phyloP scores from a whole-genome alignment of 1,139 yeast genomes.

The Spathaspora jeffriesii region DNA sequence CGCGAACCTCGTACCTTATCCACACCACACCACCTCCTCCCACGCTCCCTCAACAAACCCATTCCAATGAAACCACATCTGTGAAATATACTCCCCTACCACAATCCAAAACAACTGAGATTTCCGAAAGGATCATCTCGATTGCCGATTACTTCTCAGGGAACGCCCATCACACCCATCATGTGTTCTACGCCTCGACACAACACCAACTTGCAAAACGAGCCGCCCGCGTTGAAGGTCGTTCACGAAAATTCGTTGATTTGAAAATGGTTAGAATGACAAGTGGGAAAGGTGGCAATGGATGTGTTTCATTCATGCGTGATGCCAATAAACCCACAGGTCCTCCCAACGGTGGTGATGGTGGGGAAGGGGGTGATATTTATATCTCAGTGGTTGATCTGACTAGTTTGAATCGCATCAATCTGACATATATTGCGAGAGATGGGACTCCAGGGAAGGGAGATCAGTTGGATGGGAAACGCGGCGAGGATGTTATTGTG shows the following conservation, averaged over 20 bases:
- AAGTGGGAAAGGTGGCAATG: constrained; percentile 90
- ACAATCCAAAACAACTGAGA: neutral
- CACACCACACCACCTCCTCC: constrained; percentile 1
- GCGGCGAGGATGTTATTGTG: constrained; percentile 75
- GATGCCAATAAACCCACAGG: constrained; percentile 86
- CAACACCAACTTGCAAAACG: constrained; percentile 16
- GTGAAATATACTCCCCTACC: constrained; percentile 2
- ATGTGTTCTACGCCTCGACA: constrained; percentile 19
- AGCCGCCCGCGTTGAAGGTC: constrained; percentile 33
- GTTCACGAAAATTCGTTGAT: constrained; percentile 50
- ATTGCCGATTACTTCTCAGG: constrained; percentile 44
- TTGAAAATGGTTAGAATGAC: constrained; percentile 64
- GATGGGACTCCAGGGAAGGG: constrained; percentile 74
- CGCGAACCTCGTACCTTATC: constrained; percentile 3
- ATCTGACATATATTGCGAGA: constrained; percentile 67
- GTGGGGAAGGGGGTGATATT: constrained; percentile 90
- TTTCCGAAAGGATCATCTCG: constrained; percentile 18
- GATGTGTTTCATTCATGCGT: constrained; percentile 80
- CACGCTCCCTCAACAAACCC: neutral
- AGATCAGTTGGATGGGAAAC: constrained; percentile 79
- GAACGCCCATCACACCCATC: constrained; percentile 43
- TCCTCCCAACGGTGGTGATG: constrained; percentile 99
- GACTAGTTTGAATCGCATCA: constrained; percentile 65
- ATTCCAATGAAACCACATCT: constrained; percentile 1
- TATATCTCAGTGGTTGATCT: constrained; percentile 73